Conservation (phyloP, 176 grass and related monocot species). For the Musa beccarii region DNA sequence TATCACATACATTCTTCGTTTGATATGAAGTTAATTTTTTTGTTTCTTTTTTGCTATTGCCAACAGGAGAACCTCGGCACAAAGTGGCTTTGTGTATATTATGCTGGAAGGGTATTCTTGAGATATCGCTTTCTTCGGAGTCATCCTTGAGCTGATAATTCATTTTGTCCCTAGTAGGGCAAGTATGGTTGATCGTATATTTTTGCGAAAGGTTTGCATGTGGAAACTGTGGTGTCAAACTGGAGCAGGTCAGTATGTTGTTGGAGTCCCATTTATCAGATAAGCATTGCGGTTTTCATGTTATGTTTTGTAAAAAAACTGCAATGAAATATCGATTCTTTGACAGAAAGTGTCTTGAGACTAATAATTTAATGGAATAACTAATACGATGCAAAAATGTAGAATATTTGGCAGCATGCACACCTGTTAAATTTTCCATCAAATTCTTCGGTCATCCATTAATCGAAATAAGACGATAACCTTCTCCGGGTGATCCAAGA, state of each 20-base stretch:
- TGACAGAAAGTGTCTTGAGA: too few relatives aligned
- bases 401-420: too few relatives aligned
- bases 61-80: constrained; percentile 43
- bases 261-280: not conserved
- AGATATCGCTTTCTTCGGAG: not conserved
- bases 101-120: constrained; percentile 76
- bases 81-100: constrained; percentile 68
- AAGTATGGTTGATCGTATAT: not conserved
- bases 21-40: constrained; percentile 1
- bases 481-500: too few relatives aligned
- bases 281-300: too few relatives aligned
- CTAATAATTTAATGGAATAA: too few relatives aligned
- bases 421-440: too few relatives aligned
- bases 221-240: not conserved
- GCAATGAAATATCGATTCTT: too few relatives aligned
- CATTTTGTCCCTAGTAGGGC: not conserved
- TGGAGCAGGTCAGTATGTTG: not conserved
- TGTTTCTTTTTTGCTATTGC: not conserved
- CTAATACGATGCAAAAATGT: too few relatives aligned
- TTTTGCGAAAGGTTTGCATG: not conserved
- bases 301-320: too few relatives aligned
- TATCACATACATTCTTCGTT: constrained; percentile 11
- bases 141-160: not conserved
- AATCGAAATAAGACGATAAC: too few relatives aligned
- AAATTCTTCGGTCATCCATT: too few relatives aligned